Percentiles rank a stretch among this genome's conserved stretches.
Evolutionary conservation across 164 flowering plant species (phyloP).

Genomic region (Euptelea pleiosperma): DNA sequence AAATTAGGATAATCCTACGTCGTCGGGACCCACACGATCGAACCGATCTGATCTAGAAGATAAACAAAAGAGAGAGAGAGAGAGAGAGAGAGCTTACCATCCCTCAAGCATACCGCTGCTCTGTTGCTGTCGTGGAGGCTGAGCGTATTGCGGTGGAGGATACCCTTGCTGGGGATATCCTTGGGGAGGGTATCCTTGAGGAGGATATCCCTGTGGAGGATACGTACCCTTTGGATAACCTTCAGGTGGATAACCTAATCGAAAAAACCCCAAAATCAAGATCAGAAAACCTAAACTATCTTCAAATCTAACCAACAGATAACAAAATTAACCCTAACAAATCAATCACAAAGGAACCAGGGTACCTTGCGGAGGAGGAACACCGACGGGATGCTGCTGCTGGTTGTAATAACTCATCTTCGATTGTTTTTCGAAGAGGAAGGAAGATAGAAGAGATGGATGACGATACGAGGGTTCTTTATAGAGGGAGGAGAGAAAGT

Average conservation of each 20-base stretch:
- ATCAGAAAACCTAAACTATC: no score
- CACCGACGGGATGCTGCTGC: conserved; percentile 83
- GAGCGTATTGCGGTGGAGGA: conserved; percentile 41
- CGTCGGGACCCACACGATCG: no score
- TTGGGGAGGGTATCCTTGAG: conserved; percentile 35
- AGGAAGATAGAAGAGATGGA: no score
- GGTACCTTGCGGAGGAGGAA: conserved; percentile 89
- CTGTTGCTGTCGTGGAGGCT: conserved; percentile 43
- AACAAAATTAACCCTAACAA: background rate
- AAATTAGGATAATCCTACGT: no score
- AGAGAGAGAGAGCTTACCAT: conserved; percentile 50
- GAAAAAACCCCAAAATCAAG: background rate
- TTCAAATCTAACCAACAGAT: conserved; percentile 5
- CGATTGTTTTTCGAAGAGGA: no score
- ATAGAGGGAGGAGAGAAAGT: no score
- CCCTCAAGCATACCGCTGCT: conserved; percentile 49
- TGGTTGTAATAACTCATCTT: conserved; percentile 80
- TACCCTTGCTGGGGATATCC: no score
- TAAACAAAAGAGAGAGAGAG: no score
- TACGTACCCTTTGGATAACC: conserved; percentile 77
- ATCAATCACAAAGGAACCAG: no score
- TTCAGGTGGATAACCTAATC: conserved; percentile 66
- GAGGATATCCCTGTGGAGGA: conserved; percentile 67
- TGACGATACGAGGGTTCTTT: no score
- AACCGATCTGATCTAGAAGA: no score